Base-by-base conservation (phyloP, 192 early-diverging fungal genomes). In the Funneliformis mosseae region DNA sequence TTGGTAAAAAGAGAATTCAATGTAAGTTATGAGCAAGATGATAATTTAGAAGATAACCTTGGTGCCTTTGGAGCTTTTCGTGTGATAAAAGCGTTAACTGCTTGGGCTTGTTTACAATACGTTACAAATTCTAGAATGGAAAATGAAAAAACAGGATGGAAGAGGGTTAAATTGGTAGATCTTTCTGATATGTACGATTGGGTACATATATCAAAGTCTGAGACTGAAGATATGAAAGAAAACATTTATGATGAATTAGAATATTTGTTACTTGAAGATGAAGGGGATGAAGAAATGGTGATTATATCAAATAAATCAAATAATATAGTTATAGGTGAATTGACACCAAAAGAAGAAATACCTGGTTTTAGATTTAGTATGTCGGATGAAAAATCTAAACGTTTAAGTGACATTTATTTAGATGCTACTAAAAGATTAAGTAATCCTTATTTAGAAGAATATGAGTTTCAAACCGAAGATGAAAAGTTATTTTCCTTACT, bases 1-100 rank as follows among this genome's bases (percentile, higher is more conserved):
- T 85, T 97, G 70, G 90, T 95, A 39, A 90, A 91, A 61, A 84
- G 86, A 9, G 88, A 89, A 50, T 87, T 85, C 62, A 60, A 41
- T 42, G 69, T 38, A 12, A 62, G 67, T 21, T 21, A 76, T 18
- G 76, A 80, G 25, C 77, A 80, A 5, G 84, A 80, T 33, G 67
- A 81, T 1, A 67, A 68, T 16, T 55, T 78, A 38, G 46, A 59
- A 0, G 73, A 73, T 16, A 33, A 63, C 39, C 18, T 79, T 50
- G 70, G 71, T 0, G 62, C 69, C 10, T 88, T 84, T 39, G 80
- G 85, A 12, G 60, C 80, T 14, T 59, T 87, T 41, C 83, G 83
- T 21, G 80, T 84, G 1, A 82, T 88, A 46, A 84, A 85, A 5
- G 50, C 85, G 8, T 73, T 89, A 71, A 84, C 85, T 69, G 88